Conservation (phyloP, 23 red algal genomes). For the Agarophyton chilense region DNA sequence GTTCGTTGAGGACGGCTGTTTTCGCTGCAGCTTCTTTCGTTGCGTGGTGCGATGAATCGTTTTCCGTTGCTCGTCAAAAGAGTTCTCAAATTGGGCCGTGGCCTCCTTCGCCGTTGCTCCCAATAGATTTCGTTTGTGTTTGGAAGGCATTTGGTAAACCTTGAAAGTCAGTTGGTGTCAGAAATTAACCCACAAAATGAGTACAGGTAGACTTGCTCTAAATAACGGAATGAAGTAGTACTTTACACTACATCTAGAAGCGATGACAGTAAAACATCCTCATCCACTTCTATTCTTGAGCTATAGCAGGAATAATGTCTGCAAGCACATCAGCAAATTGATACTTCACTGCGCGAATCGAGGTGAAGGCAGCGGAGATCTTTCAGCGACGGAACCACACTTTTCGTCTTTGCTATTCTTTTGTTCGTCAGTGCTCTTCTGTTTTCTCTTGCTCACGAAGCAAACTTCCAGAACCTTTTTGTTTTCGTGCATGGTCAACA, state of each 20-base stretch:
- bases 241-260: slow-evolving; percentile 12
- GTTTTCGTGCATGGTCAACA: slow-evolving; percentile 46
- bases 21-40: not conserved
- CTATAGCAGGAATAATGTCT: slow-evolving; percentile 78
- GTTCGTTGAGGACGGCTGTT: not conserved
- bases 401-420: not conserved
- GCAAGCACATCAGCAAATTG: slow-evolving; percentile 57
- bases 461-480: slow-evolving; percentile 45
- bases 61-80: slow-evolving; percentile 48
- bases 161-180: too few relatives aligned
- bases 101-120: not conserved
- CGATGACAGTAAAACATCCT: slow-evolving; percentile 62
- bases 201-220: too few relatives aligned
- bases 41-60: slow-evolving; percentile 10
- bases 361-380: not conserved
- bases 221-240: too few relatives aligned
- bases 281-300: slow-evolving; percentile 72
- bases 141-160: slow-evolving; percentile 32
- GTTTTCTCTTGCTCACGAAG: slow-evolving; percentile 26
- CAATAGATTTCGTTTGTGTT: not conserved
- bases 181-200: too few relatives aligned
- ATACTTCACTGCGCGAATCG: too few relatives aligned
- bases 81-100: not conserved
- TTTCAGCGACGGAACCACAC: slow-evolving; percentile 17
- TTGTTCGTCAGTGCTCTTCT: slow-evolving; percentile 5